These are phyloP conservation scores for Scalesia atractyloides DNA, from an alignment of 129 eudicot species.

Conservation along the genomic window DNA sequence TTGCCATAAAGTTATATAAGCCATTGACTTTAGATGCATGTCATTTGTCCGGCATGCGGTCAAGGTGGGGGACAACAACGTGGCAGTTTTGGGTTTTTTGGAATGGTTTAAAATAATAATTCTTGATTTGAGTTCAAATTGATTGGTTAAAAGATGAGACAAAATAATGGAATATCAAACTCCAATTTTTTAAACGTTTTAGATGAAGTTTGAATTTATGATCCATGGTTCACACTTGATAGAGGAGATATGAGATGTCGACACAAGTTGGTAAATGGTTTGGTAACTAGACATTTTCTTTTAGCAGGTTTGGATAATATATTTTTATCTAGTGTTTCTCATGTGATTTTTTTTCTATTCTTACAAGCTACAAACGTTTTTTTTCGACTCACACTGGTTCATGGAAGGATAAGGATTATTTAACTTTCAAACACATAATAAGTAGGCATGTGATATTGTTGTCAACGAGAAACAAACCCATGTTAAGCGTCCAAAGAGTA, in stretches of 20 bases:
- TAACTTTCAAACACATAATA: no score
- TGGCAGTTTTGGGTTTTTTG: constrained; percentile 27
- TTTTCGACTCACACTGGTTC: no score
- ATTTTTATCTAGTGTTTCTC: no score
- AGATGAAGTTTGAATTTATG: not conserved
- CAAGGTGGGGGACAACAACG: constrained; percentile 37
- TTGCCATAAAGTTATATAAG: not conserved
- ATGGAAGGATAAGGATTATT: no score
- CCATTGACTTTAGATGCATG: constrained; percentile 24
- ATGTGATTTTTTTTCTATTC: no score
- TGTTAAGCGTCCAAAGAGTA: no score
- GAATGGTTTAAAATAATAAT: not conserved
- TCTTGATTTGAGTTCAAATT: constrained; percentile 22
- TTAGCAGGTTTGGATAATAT: no score
- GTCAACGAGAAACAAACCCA: no score
- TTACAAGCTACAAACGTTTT: no score
- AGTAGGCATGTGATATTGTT: no score
- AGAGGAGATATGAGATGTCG: not conserved
- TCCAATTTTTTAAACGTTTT: not conserved
- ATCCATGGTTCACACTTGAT: constrained; percentile 13
- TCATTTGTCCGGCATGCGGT: constrained; percentile 40
- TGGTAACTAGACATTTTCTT: no score
- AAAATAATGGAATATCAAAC: constrained; percentile 16
- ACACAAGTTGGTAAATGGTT: not conserved
- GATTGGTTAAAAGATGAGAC: not conserved